Evolutionary conservation across 2,329 filamentous ascomycete genomes (phyloP), one percentile per base, ranked within the genome.

Genomic region (Scytalidium sp.): DNA sequence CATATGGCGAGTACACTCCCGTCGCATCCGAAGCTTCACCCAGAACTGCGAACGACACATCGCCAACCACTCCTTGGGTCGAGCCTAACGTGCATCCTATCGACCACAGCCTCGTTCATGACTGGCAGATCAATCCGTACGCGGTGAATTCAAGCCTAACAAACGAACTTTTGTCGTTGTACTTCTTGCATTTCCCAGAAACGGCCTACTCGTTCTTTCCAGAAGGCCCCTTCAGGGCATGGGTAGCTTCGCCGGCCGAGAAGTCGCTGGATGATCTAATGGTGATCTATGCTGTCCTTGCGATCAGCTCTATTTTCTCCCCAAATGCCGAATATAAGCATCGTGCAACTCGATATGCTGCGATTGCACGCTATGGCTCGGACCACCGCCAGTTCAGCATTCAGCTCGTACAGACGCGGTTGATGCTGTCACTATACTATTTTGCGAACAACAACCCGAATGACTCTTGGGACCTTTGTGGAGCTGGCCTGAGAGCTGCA

Each of bases 391-490:
- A 63, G 7, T 75, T 81, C 51, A 80, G 72, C 49, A 66, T 90
- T 44, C 83, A 88, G 56, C 69, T 89, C 41, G 81, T 84, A 11
- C 87, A 90, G 62, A 79, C 78, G 43, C 78, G 83, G 47, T 69
- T 90, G n/a, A 72, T 89, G 15, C 73, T 90, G 36, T 78, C 81
- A 19, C 67, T 88, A 6, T 88, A 85, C 66, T 81, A 84, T 56
- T 81, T 85, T 52, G 79, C 84, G 1, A 75, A 76, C 19, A 80
- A 80, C 13, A 78, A 79, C n/a, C 68, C 76, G 32, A 72, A 74
- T 40, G 78, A 83, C 44, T 81, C 82, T 6, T 84, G 78, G 71
- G 85, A 89, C 56, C 79, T 82, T 56, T 76, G 80, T 42, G 84
- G 83, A 13, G 74, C 77, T 2, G 85, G 84, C 2, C 70, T 86